Conservation (phyloP, 306 rosid species). For the Geum urbanum region DNA sequence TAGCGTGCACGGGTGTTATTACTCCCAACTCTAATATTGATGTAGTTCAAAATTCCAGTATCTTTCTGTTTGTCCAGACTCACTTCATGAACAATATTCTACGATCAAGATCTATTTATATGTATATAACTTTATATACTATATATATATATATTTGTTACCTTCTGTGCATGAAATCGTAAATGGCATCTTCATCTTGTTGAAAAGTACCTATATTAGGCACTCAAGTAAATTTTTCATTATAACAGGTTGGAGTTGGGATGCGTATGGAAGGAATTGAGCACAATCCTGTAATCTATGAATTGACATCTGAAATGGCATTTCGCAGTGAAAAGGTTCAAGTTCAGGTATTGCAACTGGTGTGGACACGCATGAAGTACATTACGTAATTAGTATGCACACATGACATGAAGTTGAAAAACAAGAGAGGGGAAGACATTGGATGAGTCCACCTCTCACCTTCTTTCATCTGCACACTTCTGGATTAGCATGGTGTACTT, state of each 20-base stretch:
- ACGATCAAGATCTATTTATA: not conserved
- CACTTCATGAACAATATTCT: not conserved
- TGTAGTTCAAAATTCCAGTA: not conserved
- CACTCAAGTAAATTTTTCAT: slow-evolving; percentile 5
- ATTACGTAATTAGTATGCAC: not conserved
- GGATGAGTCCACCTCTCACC: not conserved
- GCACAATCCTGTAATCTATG: slow-evolving; percentile 82
- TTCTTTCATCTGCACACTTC: not conserved
- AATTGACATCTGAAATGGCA: slow-evolving; percentile 93
- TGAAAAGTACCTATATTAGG: not conserved
- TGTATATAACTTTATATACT: not conserved
- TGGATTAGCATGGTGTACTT: not conserved
- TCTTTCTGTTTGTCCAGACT: not conserved
- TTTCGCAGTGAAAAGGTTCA: slow-evolving; percentile 65
- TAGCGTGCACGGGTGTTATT: not conserved
- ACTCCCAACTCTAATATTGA: slow-evolving; percentile 1
- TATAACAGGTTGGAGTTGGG: slow-evolving; percentile 84
- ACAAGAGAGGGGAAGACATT: not conserved
- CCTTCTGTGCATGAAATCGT: not conserved
- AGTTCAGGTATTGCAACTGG: slow-evolving; percentile 45
- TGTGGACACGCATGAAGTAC: not conserved
- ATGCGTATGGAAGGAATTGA: slow-evolving; percentile 99
- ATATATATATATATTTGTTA: no score
- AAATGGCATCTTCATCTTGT: not conserved
- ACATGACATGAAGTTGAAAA: not conserved